phyloP scores from a whole-genome alignment of 2,329 filamentous ascomycete genomes.

The Dryadomyces quercus-mongolicae region DNA sequence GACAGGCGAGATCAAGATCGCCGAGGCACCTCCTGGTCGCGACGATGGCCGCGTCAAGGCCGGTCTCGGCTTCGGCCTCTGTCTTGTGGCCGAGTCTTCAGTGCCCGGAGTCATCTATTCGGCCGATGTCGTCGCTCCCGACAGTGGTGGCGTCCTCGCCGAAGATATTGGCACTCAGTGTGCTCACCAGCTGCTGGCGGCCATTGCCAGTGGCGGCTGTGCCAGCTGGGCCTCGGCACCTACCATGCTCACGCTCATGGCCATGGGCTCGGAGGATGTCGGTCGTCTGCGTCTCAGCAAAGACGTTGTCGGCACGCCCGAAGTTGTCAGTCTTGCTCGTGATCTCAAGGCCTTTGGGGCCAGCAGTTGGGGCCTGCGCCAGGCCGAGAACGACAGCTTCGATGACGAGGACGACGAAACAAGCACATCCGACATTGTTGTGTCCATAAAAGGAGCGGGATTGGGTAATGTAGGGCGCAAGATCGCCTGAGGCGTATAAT shows the following conservation, averaged over 20 bases:
- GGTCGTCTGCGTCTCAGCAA: slow-evolving; percentile 72
- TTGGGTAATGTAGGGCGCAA: slow-evolving; percentile 94
- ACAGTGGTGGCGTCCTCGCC: slow-evolving; percentile 68
- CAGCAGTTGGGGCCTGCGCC: slow-evolving; percentile 80
- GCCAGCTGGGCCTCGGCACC: slow-evolving; percentile 58
- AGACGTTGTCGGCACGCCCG: slow-evolving; percentile 71
- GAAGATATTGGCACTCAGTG: slow-evolving; percentile 85
- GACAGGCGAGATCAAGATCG: slow-evolving; percentile 82
- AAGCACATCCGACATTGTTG: slow-evolving; percentile 54
- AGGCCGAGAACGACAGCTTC: slow-evolving; percentile 51
- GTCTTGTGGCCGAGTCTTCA: slow-evolving; percentile 84
- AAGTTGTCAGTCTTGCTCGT: slow-evolving; percentile 66
- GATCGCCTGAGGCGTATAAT: slow-evolving; percentile 32
- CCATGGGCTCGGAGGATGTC: slow-evolving; percentile 95
- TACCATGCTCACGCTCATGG: slow-evolving; percentile 80
- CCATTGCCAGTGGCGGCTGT: slow-evolving; percentile 71
- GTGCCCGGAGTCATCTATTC: slow-evolving; percentile 72
- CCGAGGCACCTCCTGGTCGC: slow-evolving; percentile 35
- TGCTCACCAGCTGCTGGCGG: slow-evolving; percentile 79
- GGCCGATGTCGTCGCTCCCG: slow-evolving; percentile 66
- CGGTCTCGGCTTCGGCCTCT: slow-evolving; percentile 85
- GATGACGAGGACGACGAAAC: slow-evolving; percentile 46
- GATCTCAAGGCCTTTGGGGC: slow-evolving; percentile 84
- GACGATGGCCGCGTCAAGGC: slow-evolving; percentile 51
- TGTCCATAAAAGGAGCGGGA: slow-evolving; percentile 85